phyloP scores from a whole-genome alignment of 768 basidiomycete genomes.

The Lactarius evosmus region DNA sequence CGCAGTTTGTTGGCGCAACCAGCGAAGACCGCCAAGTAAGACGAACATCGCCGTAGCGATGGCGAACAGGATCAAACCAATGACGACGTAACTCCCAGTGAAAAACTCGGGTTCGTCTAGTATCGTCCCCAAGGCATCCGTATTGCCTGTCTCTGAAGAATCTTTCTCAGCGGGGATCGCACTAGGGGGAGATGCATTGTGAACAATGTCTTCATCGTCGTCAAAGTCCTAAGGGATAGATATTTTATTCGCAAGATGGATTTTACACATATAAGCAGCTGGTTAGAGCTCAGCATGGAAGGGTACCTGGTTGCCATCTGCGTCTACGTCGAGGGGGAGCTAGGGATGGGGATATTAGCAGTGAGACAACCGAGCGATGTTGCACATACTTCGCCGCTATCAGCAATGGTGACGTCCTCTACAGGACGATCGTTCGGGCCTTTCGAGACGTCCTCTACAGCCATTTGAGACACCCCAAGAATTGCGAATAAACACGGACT shows the following conservation, averaged over 20 bases:
- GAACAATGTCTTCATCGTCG: conserved; percentile 25
- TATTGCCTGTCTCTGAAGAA: conserved; percentile 7
- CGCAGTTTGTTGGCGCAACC: conserved; percentile 15
- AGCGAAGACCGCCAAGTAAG: conserved; percentile 24
- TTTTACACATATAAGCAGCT: conserved; percentile 31
- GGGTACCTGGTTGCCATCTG: conserved; percentile 86
- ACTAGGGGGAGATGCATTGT: not conserved
- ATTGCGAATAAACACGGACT: conserved; percentile 27
- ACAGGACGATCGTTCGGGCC: conserved; percentile 66
- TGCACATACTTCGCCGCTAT: conserved; percentile 77
- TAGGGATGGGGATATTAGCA: conserved; percentile 30
- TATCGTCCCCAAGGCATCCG: conserved; percentile 12
- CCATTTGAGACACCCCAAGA: conserved; percentile 23
- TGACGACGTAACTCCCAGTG: conserved; percentile 34
- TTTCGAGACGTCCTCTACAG: conserved; percentile 70
- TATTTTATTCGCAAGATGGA: conserved; percentile 33
- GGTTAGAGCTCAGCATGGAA: conserved; percentile 88
- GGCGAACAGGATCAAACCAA: conserved; percentile 33
- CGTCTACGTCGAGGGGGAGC: conserved; percentile 57
- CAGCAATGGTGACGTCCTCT: conserved; percentile 74
- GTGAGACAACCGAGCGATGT: conserved; percentile 4
- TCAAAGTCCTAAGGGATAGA: conserved; percentile 28
- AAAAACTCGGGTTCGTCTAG: conserved; percentile 23
- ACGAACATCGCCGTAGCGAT: conserved; percentile 18
- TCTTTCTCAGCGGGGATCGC: conserved; percentile 2